A percentile compares a stretch with the other conserved stretches of the same genome.
Evolutionary conservation across 1,139 yeast species (phyloP).

Genomic region (Yamadazyma friedrichii): DNA sequence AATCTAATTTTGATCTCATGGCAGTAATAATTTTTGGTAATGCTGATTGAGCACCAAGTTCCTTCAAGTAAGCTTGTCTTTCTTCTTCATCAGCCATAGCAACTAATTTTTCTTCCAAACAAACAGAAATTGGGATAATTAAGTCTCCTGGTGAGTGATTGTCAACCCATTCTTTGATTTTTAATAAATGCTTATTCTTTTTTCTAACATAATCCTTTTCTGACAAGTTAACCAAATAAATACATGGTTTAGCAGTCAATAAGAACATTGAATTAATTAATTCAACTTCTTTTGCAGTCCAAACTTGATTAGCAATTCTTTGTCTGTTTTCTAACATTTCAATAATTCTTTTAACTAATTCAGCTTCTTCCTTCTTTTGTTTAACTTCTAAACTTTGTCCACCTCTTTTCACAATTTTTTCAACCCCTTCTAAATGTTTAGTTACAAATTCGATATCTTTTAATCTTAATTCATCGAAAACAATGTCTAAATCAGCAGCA

Average conservation of each 20-base stretch:
- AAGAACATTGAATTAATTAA: slow-evolving; percentile 81
- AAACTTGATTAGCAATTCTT: slow-evolving; percentile 86
- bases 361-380: slow-evolving; percentile 90
- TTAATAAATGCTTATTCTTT: slow-evolving; percentile 91
- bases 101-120: slow-evolving; percentile 89
- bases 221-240: slow-evolving; percentile 89
- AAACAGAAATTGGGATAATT: slow-evolving; percentile 91
- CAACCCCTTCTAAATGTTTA: slow-evolving; percentile 85
- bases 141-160: slow-evolving; percentile 89
- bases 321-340: slow-evolving; percentile 75
- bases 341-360: slow-evolving; percentile 74
- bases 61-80: slow-evolving; percentile 87
- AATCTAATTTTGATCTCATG: slow-evolving; percentile 81
- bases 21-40: slow-evolving; percentile 83
- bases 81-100: slow-evolving; percentile 88
- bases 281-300: slow-evolving; percentile 92
- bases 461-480: slow-evolving; percentile 86
- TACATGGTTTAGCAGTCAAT: slow-evolving; percentile 94
- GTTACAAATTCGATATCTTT: slow-evolving; percentile 95
- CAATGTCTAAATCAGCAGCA: slow-evolving; percentile 89
- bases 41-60: slow-evolving; percentile 78
- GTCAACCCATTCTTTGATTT: slow-evolving; percentile 97
- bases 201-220: slow-evolving; percentile 95
- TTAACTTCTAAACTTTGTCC: slow-evolving; percentile 95
- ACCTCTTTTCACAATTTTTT: slow-evolving; percentile 87